These are phyloP conservation scores for Lenwebbia sp. DNA, from an alignment of 345 rosid genomes.

Conservation along the genomic window DNA sequence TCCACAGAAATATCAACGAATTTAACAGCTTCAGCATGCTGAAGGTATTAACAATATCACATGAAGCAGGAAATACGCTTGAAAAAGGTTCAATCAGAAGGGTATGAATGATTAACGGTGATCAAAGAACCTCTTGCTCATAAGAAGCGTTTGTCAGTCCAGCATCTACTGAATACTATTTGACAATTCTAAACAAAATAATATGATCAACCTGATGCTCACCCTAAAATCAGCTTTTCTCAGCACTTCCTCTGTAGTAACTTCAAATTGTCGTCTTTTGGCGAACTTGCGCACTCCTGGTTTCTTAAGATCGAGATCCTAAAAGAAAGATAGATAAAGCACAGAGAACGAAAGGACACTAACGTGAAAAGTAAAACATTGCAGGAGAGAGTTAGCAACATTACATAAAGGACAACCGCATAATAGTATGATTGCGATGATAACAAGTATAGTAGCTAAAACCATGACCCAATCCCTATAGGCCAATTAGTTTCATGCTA, in stretches of 20 bases:
- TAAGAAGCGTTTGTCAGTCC: neutral
- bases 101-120: neutral
- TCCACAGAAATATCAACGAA: neutral
- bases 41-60: neutral
- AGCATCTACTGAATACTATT: neutral
- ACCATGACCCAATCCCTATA: neutral
- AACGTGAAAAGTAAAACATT: neutral
- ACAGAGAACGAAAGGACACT: neutral
- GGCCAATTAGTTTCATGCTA: neutral
- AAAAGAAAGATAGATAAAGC: neutral
- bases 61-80: neutral
- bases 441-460: neutral
- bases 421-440: neutral
- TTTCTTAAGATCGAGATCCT: slow-evolving; percentile 53
- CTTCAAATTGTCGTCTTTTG: slow-evolving; percentile 22
- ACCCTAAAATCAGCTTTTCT: slow-evolving; percentile 79
- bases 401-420: neutral
- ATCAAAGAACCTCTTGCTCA: neutral
- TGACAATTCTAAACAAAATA: neutral
- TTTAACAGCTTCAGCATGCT: neutral
- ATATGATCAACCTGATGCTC: slow-evolving; percentile 7
- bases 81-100: neutral
- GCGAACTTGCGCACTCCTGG: slow-evolving; percentile 21
- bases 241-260: slow-evolving; percentile 57
- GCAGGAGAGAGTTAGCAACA: neutral